Conservation (phyloP, 2,329 filamentous ascomycete species). For the Dichotomopilus funicola region DNA sequence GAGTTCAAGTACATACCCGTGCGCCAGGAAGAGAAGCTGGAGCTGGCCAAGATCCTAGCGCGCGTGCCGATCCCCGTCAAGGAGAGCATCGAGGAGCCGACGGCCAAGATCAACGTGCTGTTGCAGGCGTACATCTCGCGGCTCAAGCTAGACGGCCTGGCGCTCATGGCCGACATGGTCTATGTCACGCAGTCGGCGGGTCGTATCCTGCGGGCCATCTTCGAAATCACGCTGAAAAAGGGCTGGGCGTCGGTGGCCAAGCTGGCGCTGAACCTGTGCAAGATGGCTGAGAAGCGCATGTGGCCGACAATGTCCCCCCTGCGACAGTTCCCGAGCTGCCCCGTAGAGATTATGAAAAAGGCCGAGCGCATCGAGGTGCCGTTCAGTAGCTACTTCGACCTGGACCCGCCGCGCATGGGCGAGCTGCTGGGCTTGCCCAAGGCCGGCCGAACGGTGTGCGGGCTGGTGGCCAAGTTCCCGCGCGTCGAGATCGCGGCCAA, state of each 20-base stretch:
- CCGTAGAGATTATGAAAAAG: slow-evolving; percentile 81
- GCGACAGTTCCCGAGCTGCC: slow-evolving; percentile 78
- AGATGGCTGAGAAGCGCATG: slow-evolving; percentile 99
- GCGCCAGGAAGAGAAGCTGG: slow-evolving; percentile 93
- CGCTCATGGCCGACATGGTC: slow-evolving; percentile 96
- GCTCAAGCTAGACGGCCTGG: slow-evolving; percentile 86
- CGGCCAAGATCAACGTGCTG: slow-evolving; percentile 96
- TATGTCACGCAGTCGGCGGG: slow-evolving; percentile 98
- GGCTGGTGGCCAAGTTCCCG: slow-evolving; percentile 85
- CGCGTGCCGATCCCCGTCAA: slow-evolving; percentile 94
- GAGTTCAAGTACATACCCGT: slow-evolving; percentile 99
- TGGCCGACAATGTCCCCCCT: slow-evolving; percentile 98
- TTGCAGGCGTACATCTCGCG: slow-evolving; percentile 95
- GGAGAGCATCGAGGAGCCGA: slow-evolving; percentile 92
- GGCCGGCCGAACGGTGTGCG: slow-evolving; percentile 77
- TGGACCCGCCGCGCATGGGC: slow-evolving; percentile 93
- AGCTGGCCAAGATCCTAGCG: slow-evolving; percentile 83
- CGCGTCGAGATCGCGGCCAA: slow-evolving; percentile 88
- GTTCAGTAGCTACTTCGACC: slow-evolving; percentile 90
- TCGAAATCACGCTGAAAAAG: slow-evolving; percentile 95
- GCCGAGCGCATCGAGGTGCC: slow-evolving; percentile 91
- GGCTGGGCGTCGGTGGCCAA: slow-evolving; percentile 93
- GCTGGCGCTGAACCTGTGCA: slow-evolving; percentile 87
- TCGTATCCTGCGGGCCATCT: slow-evolving; percentile 89
- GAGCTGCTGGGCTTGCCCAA: slow-evolving; percentile 88